Percentiles rank a stretch among this genome's conserved stretches.
phyloP scores from a whole-genome alignment of 2,329 filamentous ascomycete species.

The Zalaria sp. region DNA sequence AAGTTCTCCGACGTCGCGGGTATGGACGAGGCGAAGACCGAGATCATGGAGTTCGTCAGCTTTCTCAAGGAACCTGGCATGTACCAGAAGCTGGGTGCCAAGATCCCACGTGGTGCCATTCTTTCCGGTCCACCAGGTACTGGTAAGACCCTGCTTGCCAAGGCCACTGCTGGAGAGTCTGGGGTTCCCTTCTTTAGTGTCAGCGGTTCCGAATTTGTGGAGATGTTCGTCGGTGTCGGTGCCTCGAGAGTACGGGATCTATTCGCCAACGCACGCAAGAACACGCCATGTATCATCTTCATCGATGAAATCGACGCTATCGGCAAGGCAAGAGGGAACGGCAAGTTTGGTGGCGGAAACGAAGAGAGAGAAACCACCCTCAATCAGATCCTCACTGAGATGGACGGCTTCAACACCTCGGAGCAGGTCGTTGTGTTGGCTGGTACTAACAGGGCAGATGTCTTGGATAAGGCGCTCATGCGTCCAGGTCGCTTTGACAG shows the following conservation, averaged over 20 bases:
- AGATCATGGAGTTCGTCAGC: conserved; percentile 99
- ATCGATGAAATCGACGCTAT: conserved; percentile 99
- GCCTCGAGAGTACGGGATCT: conserved; percentile 89
- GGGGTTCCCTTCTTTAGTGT: conserved; percentile 97
- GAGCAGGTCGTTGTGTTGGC: conserved; percentile 95
- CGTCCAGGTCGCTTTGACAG: conserved; percentile 92
- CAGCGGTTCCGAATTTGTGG: conserved; percentile 95
- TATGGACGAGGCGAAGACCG: conserved; percentile 93
- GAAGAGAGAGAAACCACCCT: conserved; percentile 94
- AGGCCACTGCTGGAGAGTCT: conserved; percentile 94
- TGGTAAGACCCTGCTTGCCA: conserved; percentile 92
- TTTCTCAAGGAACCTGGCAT: conserved; percentile 89
- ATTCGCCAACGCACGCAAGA: conserved; percentile 89
- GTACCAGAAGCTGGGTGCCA: conserved; percentile 88
- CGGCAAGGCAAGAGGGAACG: conserved; percentile 74
- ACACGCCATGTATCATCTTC: conserved; percentile 96
- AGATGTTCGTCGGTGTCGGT: conserved; percentile 99
- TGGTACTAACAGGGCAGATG: conserved; percentile 88
- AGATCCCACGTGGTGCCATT: conserved; percentile 94
- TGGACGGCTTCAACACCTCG: conserved; percentile 97
- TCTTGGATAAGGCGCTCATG: conserved; percentile 91
- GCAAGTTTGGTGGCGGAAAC: conserved; percentile 76
- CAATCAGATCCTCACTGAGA: conserved; percentile 96
- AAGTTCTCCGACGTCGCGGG: conserved; percentile 91
- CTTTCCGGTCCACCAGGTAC: conserved; percentile 95